A percentile compares a stretch with the other conserved stretches of the same genome.
phyloP scores from a whole-genome alignment of 129 eudicot species.

The Centella asiatica region DNA sequence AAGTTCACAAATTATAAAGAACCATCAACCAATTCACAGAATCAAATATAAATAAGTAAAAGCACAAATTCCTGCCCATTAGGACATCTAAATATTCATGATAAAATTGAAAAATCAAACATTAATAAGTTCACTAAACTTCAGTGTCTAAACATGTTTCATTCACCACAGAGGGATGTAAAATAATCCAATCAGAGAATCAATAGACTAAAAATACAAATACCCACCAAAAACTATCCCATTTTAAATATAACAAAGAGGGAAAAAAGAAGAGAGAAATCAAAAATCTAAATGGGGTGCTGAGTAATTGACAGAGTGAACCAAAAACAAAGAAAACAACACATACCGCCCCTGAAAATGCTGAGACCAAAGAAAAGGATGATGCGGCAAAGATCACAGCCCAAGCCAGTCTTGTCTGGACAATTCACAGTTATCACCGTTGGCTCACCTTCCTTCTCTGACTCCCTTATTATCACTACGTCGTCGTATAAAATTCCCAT shows the following conservation, averaged over 20 bases:
- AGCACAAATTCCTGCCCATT: too few species aligned
- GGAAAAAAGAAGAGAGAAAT: too few species aligned
- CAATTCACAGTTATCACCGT: conserved; percentile 81
- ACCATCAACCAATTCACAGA: not conserved
- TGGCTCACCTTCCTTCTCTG: conserved; percentile 62
- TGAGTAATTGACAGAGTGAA: too few species aligned
- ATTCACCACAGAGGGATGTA: not conserved
- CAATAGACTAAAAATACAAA: not conserved
- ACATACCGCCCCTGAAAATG: conserved; percentile 75
- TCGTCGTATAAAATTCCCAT: conserved; percentile 81
- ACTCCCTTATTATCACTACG: conserved; percentile 52
- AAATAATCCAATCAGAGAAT: not conserved
- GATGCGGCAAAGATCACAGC: conserved; percentile 93
- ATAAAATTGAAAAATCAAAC: too few species aligned
- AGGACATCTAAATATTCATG: too few species aligned
- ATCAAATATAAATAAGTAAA: too few species aligned
- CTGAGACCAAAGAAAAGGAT: conserved; percentile 71
- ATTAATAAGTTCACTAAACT: too few species aligned
- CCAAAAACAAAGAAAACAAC: not conserved
- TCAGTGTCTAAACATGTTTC: too few species aligned
- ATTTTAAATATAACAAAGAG: not conserved
- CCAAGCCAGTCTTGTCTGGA: conserved; percentile 92
- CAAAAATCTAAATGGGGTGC: too few species aligned
- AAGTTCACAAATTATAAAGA: not conserved
- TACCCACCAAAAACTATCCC: not conserved